Evolutionary conservation across 176 grass and related monocot genomes (phyloP).

Genomic region (Avena insularis): DNA sequence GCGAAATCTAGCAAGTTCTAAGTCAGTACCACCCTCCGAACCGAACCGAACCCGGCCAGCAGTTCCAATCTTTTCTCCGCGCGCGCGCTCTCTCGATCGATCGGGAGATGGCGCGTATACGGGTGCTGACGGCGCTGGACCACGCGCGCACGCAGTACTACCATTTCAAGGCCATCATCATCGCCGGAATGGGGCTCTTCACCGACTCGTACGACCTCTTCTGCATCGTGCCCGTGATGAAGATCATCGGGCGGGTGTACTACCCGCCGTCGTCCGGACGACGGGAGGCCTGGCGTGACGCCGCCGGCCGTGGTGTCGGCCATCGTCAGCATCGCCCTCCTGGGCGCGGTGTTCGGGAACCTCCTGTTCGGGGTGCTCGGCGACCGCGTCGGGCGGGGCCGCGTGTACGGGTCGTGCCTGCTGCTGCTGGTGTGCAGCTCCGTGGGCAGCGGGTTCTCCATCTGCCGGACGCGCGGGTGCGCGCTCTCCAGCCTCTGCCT

Average conservation of each 20-base stretch:
- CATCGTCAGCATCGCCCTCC: conserved; percentile 63
- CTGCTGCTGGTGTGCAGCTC: conserved; percentile 66
- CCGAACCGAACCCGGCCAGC: not conserved
- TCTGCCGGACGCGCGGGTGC: conserved; percentile 72
- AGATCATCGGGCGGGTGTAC: conserved; percentile 79
- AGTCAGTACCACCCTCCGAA: not conserved
- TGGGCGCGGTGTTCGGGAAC: conserved; percentile 65
- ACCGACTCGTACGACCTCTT: conserved; percentile 93
- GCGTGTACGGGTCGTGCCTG: conserved; percentile 66
- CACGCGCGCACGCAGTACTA: conserved; percentile 77
- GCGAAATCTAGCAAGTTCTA: not conserved
- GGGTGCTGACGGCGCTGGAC: conserved; percentile 64
- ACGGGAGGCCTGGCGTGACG: conserved; percentile 31
- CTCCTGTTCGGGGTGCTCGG: conserved; percentile 66
- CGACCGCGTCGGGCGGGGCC: conserved; percentile 60
- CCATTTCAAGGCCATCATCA: conserved; percentile 81
- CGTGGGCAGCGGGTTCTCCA: conserved; percentile 64
- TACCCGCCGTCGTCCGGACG: conserved; percentile 18
- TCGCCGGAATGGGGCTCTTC: conserved; percentile 90
- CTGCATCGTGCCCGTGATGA: conserved; percentile 65
- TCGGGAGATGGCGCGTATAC: conserved; percentile 38
- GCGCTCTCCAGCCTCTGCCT: conserved; percentile 69
- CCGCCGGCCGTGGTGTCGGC: conserved; percentile 65
- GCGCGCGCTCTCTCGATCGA: not conserved
- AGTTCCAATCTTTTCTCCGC: not conserved